These are phyloP conservation scores for Stephanodiscus triporus DNA, from an alignment of 108 stramenopile species.

Conservation along the genomic window DNA sequence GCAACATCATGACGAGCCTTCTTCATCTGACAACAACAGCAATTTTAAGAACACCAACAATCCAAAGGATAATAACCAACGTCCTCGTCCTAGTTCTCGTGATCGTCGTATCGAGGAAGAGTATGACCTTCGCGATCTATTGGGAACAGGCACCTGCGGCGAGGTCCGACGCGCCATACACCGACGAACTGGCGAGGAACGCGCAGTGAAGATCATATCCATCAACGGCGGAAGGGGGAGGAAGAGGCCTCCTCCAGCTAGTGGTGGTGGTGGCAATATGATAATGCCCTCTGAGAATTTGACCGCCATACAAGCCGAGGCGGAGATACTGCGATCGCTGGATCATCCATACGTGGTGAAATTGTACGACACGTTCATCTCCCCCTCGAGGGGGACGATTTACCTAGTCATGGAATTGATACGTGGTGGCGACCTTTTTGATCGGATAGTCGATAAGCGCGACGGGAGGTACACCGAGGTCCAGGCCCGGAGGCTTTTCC, in stretches of 20 bases:
- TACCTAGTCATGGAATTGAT: slow-evolving; percentile 91
- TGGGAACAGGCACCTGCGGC: slow-evolving; percentile 93
- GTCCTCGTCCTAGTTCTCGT: background rate
- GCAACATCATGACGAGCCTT: slow-evolving; percentile 3
- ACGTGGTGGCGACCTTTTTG: slow-evolving; percentile 92
- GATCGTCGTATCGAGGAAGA: slow-evolving; percentile 65
- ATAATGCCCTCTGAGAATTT: slow-evolving; percentile 47
- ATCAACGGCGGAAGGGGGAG: slow-evolving; percentile 41
- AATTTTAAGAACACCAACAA: background rate
- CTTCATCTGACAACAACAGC: background rate
- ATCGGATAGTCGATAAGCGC: slow-evolving; percentile 75
- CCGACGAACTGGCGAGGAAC: slow-evolving; percentile 79
- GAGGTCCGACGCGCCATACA: slow-evolving; percentile 89
- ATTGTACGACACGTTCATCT: slow-evolving; percentile 87
- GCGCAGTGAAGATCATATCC: slow-evolving; percentile 92
- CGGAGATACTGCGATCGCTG: slow-evolving; percentile 75
- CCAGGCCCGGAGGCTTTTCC: slow-evolving; percentile 72
- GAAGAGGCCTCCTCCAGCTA: slow-evolving; percentile 2
- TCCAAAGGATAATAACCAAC: background rate
- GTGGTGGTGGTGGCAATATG: background rate
- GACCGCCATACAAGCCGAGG: slow-evolving; percentile 69
- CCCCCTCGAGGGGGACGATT: slow-evolving; percentile 54
- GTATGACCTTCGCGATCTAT: slow-evolving; percentile 87
- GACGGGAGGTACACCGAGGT: slow-evolving; percentile 79
- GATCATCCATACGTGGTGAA: slow-evolving; percentile 94